phyloP scores from a whole-genome alignment of 371 early-diverging fungal species.

The Zancudomyces culisetae region DNA sequence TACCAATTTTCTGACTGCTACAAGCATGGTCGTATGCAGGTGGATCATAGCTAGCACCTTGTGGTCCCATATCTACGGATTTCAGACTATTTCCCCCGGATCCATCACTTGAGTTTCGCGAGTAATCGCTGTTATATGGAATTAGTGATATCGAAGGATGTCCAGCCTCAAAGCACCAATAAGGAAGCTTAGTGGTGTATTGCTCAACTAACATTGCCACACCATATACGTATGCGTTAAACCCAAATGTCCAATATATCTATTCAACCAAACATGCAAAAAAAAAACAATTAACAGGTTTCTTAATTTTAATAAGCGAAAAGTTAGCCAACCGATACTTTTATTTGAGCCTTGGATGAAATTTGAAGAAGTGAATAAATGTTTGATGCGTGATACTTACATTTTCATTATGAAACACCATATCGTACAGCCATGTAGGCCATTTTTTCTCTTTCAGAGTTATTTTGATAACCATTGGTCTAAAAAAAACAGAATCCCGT shows the following conservation, averaged over 20 bases:
- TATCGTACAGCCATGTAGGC: slow-evolving; percentile 3
- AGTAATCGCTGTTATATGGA: not conserved
- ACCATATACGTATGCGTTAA: slow-evolving; percentile 1
- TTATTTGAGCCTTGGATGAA: no score
- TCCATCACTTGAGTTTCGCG: no score
- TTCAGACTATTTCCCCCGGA: no score
- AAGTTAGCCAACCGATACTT: no score
- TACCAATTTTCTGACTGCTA: no score
- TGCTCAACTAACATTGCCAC: slow-evolving; percentile 1
- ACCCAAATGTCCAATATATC: slow-evolving; percentile 1
- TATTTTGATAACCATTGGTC: not conserved
- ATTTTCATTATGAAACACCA: slow-evolving; percentile 3
- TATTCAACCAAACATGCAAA: not conserved
- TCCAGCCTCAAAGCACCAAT: slow-evolving; percentile 3
- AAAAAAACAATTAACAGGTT: not conserved
- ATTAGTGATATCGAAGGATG: slow-evolving; percentile 1
- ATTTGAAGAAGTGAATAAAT: no score
- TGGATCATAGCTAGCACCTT: no score
- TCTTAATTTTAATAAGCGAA: no score
- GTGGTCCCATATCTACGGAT: no score
- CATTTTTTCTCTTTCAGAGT: slow-evolving; percentile 3
- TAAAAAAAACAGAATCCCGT: not conserved
- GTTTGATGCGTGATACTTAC: no score
- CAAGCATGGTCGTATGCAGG: no score
- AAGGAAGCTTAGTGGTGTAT: not conserved